Base-by-base conservation (phyloP, 495 filamentous ascomycete genomes). In the Penicillium taxi region DNA sequence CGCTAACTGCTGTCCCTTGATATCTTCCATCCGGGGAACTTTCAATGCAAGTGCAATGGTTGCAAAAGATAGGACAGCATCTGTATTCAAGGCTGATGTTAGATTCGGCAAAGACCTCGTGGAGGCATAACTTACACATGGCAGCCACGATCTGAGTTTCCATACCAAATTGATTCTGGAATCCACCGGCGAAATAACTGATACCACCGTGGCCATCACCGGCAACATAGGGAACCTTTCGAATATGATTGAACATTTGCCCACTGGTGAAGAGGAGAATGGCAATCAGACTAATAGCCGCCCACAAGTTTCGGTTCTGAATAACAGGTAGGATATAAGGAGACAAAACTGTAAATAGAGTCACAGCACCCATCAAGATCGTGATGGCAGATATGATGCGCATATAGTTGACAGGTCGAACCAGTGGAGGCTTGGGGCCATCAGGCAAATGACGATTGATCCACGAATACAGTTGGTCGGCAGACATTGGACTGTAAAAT, bases 211-310 rank as follows among this genome's bases (percentile, higher is more conserved):
- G 74, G 4, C 85, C 86, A 61, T 96, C 81, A 14, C 80, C 84
- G 23, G 79, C 77, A 30, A 96, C 86, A 53, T 99, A 99, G n/a
- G 91, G 90, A 0, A 91, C 87, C 53, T 88, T 88, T 37, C 91
- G 75, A 55, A 99, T 99, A 48, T 96, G 91, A 62, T 96, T 96
- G 73, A 89, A 99, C 91, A 99, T 98, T 56, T 96, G 88, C 9
- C 93, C 91, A 45, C 81, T 87, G 22, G 85, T 96, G 66, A 99
- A 99, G 21, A 99, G 67, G 26, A 99, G 77, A 40, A 99, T 86
- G 6, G 78, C 74, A 47, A 99, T 85, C 34, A 99, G 66, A 55
- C 84, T 90, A 45, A 94, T 55, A 18, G 83, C 89, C 21, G 91
- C 88, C 93, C 91, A 99, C 18, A 96, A 62, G 40, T 91, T 96